Base-by-base conservation (phyloP, 768 basidiomycete genomes). In the Boletus tomentosulus region DNA sequence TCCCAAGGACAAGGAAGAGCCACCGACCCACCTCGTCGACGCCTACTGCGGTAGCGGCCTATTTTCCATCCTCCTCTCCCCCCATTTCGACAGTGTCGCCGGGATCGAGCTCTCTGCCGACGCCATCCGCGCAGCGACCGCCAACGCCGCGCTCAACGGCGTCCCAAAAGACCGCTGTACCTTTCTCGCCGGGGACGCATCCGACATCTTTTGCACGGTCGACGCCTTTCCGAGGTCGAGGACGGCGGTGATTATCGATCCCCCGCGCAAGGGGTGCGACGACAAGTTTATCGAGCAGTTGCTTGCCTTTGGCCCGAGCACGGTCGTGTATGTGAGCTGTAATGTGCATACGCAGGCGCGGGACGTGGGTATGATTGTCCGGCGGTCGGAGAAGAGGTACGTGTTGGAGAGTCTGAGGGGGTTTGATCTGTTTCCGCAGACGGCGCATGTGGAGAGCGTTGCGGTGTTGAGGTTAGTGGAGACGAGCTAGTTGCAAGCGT, bases 381-480 rank as follows among this genome's bases (percentile, higher is more conserved):
- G 60, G 22, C 71, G 80, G 65, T 78, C 77, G 0, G 50, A 56
- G 67, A 65, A 61, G 62, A 75, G 72, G 62, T 99, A 97, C 71
- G 76, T 80, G 57, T 61, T 99, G 63, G 89, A 94, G 73, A 90
- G 85, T 61, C 60, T 97, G 62, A 71, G 89, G 56, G 95, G 93
- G 34, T 92, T 97, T 60, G 96, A 98, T 74, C 66, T 99, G 51
- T 99, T 98, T 74, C 92, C 96, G 8, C 94, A 98, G 76, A 96
- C 93, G 25, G 88, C 90, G 12, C 95, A 98, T 76, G 92, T 96
- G 9, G 93, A 98, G 72, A 82, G 81, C 51, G 84, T 92, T 12
- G 86, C 86, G 6, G 78, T 90, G 28, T 71, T 91, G 61, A 75
- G 82, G 57, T 71, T 85, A 6, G 37, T 22, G 37, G 15, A n/a